Base-by-base conservation (phyloP, 257 asterid genomes). In the Solanum lycopersicoides region DNA sequence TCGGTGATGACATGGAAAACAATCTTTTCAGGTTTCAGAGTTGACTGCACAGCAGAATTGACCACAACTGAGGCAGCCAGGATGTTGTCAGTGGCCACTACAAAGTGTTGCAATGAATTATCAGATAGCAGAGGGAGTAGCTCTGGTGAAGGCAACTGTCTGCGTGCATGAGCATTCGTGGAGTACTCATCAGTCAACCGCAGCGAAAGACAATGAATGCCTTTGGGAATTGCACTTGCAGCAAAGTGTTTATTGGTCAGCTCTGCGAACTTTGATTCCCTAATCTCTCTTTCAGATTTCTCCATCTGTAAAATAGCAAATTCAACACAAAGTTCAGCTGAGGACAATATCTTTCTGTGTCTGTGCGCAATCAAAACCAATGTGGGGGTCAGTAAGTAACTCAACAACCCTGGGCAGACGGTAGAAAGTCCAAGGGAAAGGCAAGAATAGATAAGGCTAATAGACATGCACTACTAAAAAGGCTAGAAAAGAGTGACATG, bases 41-140 rank as follows among this genome's bases (percentile, higher is more conserved):
- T 94, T 89, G 99, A 93, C 92, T 91, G 95, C 86, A 97, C 94
- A 60, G 99, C 92, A 91, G 99, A 95, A 74, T 93, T 88, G 82
- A 97, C 98, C 87, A 97, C 99, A 66, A 97, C 99, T 37, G 99
- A 89, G 34, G 99, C 99, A 90, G 99, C 99, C 87, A 97, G 94
- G 89, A 97, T 93, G 92, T 97, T 97, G 92, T 97, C 99, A 44
- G 99, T 97, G 87, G 98, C 92, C 92, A 97, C 90, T 86, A 97
- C 94, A 90, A 95, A 93, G 91, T 97, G 99, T 88, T 95, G 93
- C 88, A 90, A 95, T 69, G 94, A 92, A 89, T 97, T 93, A 92
- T 95, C 95, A 32, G 98, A 94, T 39, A 95, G 97, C 91, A 94
- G 84, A 87, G 98, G 99, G 82, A 97, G 98, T 39, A 95, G 92